Evolutionary conservation across 345 rosid species (phyloP).

Genomic region (Cardiospermum halicacabum): DNA sequence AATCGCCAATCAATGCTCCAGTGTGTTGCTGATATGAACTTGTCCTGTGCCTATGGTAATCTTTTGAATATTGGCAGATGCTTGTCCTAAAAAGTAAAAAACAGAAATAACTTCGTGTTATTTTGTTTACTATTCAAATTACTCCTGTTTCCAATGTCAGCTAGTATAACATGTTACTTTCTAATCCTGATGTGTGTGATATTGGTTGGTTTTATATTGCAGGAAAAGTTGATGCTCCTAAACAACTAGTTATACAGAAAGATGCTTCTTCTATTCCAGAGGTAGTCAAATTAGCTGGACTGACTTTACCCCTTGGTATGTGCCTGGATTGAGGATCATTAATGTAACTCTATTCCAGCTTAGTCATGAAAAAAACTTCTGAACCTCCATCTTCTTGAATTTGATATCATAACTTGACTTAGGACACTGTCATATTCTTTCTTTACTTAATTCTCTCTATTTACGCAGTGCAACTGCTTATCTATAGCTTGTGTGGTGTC

Average conservation of each 20-base stretch:
- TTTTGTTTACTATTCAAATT: neutral
- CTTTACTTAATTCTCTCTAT: neutral
- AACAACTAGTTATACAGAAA: conserved; percentile 54
- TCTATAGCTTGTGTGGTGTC: neutral
- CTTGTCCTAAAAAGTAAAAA: neutral
- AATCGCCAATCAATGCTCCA: conserved; percentile 81
- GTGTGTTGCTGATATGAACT: conserved; percentile 76
- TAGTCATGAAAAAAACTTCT: neutral
- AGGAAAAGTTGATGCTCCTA: conserved; percentile 67
- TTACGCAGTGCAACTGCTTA: conserved; percentile 1
- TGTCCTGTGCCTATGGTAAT: conserved; percentile 49
- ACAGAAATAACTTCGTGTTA: neutral
- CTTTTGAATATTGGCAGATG: neutral
- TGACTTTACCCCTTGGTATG: conserved; percentile 61
- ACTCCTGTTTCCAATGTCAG: neutral
- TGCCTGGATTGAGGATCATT: conserved; percentile 1
- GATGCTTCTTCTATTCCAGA: conserved; percentile 62
- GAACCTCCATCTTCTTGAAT: neutral
- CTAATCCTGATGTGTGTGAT: conserved; percentile 6
- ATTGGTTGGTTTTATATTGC: conserved; percentile 16
- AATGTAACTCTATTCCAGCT: neutral
- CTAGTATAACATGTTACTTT: neutral
- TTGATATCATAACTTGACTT: neutral
- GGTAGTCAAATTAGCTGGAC: conserved; percentile 55
- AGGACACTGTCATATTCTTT: neutral